phyloP scores from a whole-genome alignment of 306 rosid species.

The Prunus campanulata region DNA sequence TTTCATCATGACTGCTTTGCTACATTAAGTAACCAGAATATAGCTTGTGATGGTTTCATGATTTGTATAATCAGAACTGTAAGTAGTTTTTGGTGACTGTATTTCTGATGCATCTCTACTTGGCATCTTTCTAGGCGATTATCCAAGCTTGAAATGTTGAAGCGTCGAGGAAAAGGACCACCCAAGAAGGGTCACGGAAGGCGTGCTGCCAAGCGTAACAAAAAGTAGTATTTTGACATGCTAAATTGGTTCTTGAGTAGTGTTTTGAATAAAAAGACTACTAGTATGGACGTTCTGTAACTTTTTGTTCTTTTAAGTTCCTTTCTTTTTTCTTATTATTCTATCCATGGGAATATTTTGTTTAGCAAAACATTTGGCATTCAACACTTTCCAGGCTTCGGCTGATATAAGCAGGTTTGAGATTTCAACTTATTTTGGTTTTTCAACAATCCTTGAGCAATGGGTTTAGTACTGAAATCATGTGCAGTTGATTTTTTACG shows the following conservation, averaged over 20 bases:
- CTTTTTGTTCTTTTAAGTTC: background rate
- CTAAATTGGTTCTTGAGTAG: constrained; percentile 8
- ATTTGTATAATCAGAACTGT: constrained; percentile 3
- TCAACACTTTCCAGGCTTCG: background rate
- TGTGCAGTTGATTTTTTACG: background rate
- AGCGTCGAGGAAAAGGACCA: constrained; percentile 91
- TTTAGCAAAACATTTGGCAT: background rate
- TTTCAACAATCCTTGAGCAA: background rate
- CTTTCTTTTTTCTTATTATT: background rate
- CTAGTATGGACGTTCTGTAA: constrained; percentile 12
- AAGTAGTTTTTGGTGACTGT: background rate
- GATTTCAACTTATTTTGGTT: background rate
- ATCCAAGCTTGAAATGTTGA: constrained; percentile 87
- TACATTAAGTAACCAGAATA: background rate
- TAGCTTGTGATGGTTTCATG: background rate
- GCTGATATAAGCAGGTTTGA: background rate
- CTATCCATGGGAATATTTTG: background rate
- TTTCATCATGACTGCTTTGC: background rate
- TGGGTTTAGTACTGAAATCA: background rate
- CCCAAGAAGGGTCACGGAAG: constrained; percentile 93
- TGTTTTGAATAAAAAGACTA: constrained; percentile 23
- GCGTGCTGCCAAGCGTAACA: constrained; percentile 79
- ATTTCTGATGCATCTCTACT: constrained; percentile 6
- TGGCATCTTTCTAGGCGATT: constrained; percentile 52
- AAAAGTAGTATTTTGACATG: constrained; percentile 27